phyloP scores from a whole-genome alignment of 495 filamentous ascomycete species.

The Penicillium antarcticum region DNA sequence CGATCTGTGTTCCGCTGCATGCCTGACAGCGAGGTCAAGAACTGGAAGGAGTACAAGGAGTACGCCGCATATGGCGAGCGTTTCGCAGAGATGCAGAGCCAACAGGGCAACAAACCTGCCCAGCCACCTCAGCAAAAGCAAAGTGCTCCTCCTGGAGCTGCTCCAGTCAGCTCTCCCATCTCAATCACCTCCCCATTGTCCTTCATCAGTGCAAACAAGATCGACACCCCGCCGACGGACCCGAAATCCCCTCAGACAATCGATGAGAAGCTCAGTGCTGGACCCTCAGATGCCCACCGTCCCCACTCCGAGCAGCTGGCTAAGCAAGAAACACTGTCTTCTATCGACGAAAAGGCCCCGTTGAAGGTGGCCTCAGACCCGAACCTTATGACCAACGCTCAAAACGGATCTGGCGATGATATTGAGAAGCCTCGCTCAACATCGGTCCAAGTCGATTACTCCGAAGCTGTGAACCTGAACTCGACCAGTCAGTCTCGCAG shows the following conservation, averaged over 20 bases:
- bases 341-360: constrained; percentile 44
- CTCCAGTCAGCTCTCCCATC: constrained; percentile 18
- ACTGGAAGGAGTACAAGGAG: constrained; percentile 92
- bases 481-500: constrained; percentile 39
- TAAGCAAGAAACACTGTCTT: constrained; percentile 27
- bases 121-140: constrained; percentile 31
- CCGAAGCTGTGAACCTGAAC: constrained; percentile 48
- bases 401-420: constrained; percentile 24
- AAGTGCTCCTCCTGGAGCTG: constrained; percentile 33
- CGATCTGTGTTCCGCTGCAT: constrained; percentile 93
- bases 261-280: constrained; percentile 25
- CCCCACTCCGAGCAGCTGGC: constrained; percentile 21
- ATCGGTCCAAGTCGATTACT: constrained; percentile 42
- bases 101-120: constrained; percentile 38
- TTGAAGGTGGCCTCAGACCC: constrained; percentile 27
- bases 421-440: constrained; percentile 32
- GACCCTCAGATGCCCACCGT: constrained; percentile 10
- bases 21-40: constrained; percentile 91
- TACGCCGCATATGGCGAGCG: constrained; percentile 74
- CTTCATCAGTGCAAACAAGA: constrained; percentile 10
- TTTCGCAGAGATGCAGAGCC: constrained; percentile 69
- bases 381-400: constrained; percentile 10
- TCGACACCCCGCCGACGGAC: constrained; percentile 18
- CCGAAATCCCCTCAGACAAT: constrained; percentile 19
- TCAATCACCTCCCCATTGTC: constrained; percentile 20